phyloP scores from a whole-genome alignment of 2,329 filamentous ascomycete species.

The Tympanopsis confertula region DNA sequence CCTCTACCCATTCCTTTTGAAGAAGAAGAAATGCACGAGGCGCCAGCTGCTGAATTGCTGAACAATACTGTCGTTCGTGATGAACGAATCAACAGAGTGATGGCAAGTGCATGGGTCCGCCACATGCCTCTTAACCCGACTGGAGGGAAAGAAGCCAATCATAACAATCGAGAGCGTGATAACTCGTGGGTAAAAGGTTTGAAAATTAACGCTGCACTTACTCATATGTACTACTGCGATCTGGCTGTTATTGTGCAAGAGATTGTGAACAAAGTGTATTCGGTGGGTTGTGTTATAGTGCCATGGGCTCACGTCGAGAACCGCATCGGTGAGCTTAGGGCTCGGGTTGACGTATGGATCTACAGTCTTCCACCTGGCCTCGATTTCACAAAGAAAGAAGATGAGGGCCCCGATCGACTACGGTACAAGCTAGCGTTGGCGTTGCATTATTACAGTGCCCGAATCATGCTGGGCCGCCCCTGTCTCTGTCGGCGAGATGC shows the following conservation, averaged over 20 bases:
- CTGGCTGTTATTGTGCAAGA: conserved; percentile 16
- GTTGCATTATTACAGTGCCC: background rate
- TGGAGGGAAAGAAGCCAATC: background rate
- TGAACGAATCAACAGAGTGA: background rate
- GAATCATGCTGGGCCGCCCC: background rate
- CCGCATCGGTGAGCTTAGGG: background rate
- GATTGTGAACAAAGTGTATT: conserved; percentile 17
- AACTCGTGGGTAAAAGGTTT: conserved; percentile 1
- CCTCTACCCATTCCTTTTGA: conserved; percentile 16
- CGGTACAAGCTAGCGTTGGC: background rate
- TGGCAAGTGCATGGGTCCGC: background rate
- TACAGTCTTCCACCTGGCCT: background rate
- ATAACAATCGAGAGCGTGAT: conserved; percentile 1
- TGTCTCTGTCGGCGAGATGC: background rate
- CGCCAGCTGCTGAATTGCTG: conserved; percentile 1
- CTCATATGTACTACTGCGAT: conserved; percentile 6
- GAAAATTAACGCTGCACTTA: conserved; percentile 4
- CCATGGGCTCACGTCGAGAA: background rate
- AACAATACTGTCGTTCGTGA: conserved; percentile 2
- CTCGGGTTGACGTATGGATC: background rate
- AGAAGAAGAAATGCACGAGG: conserved; percentile 8
- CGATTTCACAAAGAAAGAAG: background rate
- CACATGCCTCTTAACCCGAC: background rate
- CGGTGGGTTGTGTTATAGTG: conserved; percentile 9
- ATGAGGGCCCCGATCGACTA: background rate